Conservation (phyloP, 768 basidiomycete genomes). For the Crassisporium funariophilum region DNA sequence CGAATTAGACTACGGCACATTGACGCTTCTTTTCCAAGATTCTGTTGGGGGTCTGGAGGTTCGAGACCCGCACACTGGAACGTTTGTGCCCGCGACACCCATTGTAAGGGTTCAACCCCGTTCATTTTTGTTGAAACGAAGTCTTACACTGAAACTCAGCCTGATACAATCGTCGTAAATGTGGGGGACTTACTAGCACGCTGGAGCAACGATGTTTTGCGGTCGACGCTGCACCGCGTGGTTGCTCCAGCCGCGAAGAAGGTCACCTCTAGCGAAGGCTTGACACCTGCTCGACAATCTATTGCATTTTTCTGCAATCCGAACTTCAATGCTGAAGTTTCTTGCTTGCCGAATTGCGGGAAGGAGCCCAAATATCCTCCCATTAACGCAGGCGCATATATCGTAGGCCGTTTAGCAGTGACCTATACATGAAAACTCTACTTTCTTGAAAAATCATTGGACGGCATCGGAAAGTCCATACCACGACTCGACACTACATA, state of each 20-base stretch:
- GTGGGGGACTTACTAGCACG: slow-evolving; percentile 79
- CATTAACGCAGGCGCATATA: slow-evolving; percentile 74
- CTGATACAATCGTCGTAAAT: slow-evolving; percentile 81
- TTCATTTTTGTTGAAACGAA: neutral
- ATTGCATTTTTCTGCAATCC: slow-evolving; percentile 91
- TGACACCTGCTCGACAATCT: slow-evolving; percentile 71
- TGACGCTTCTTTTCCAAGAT: slow-evolving; percentile 83
- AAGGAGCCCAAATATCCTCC: slow-evolving; percentile 63
- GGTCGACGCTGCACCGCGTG: slow-evolving; percentile 82
- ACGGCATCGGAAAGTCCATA: too few relatives aligned
- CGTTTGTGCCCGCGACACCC: slow-evolving; percentile 72
- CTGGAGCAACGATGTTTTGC: slow-evolving; percentile 81
- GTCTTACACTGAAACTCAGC: slow-evolving; percentile 40
- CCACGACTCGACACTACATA: too few relatives aligned
- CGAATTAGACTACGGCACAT: slow-evolving; percentile 72
- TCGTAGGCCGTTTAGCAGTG: slow-evolving; percentile 66
- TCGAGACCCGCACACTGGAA: slow-evolving; percentile 74
- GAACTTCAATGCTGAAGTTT: slow-evolving; percentile 65
- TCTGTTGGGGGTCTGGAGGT: slow-evolving; percentile 81
- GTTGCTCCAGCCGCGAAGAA: slow-evolving; percentile 66
- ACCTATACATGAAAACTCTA: slow-evolving; percentile 59
- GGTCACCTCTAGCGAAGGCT: slow-evolving; percentile 48
- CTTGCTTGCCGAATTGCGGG: slow-evolving; percentile 72
- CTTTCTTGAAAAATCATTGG: too few relatives aligned
- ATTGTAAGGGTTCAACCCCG: slow-evolving; percentile 51